Percentiles rank a stretch among this genome's conserved stretches.
phyloP scores from a whole-genome alignment of 2,329 filamentous ascomycete genomes.

The Acrodontium crateriforme region DNA sequence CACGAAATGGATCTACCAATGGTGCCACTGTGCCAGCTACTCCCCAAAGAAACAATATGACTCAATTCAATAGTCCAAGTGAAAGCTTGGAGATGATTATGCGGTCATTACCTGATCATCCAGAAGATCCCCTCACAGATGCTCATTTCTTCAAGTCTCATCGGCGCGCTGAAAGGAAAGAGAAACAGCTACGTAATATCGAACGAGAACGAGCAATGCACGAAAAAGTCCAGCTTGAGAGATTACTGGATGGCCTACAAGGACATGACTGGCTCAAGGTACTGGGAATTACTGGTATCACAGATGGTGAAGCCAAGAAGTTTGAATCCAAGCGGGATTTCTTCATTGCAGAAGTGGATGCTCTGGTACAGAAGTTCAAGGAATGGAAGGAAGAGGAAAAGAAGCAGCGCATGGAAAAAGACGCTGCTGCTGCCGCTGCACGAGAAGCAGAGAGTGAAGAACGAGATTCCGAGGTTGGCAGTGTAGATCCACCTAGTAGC shows the following conservation, averaged over 20 bases:
- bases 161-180: slow-evolving; percentile 47
- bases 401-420: slow-evolving; percentile 61
- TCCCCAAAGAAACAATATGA: slow-evolving; percentile 1
- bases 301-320: slow-evolving; percentile 70
- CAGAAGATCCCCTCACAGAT: slow-evolving; percentile 43
- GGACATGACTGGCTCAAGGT: slow-evolving; percentile 86
- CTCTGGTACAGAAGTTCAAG: slow-evolving; percentile 74
- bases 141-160: slow-evolving; percentile 44
- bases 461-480: slow-evolving; percentile 23
- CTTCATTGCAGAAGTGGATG: slow-evolving; percentile 71
- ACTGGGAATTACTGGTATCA: slow-evolving; percentile 77
- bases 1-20: not conserved
- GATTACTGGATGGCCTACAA: slow-evolving; percentile 65
- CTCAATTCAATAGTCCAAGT: slow-evolving; percentile 7
- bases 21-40: slow-evolving; percentile 1
- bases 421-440: slow-evolving; percentile 41
- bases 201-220: slow-evolving; percentile 53
- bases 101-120: slow-evolving; percentile 20
- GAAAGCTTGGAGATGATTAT: slow-evolving; percentile 12
- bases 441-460: slow-evolving; percentile 26
- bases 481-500: slow-evolving; percentile 45
- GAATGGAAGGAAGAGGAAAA: slow-evolving; percentile 85
- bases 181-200: slow-evolving; percentile 55
- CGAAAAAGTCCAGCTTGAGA: slow-evolving; percentile 51
- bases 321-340: slow-evolving; percentile 76